Evolutionary conservation across 2,329 filamentous ascomycete species (phyloP).

Genomic region (Cladosporium sp.): DNA sequence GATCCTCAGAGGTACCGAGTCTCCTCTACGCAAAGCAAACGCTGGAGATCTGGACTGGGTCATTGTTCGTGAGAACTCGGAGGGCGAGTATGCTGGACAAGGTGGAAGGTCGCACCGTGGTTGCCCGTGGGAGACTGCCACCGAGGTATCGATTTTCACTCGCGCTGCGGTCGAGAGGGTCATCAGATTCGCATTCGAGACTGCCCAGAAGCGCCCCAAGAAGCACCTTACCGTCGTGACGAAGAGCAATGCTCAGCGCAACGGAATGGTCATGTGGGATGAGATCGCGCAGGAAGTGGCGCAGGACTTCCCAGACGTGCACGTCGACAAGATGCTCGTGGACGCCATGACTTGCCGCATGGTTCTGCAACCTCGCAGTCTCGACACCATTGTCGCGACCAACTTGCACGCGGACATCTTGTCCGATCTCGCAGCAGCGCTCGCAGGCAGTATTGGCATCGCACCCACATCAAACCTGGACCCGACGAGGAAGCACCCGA

Average conservation of each 20-base stretch:
- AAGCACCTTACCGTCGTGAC: conserved; percentile 60
- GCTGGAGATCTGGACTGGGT: conserved; percentile 62
- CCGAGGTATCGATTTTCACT: conserved; percentile 61
- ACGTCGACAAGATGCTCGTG: conserved; percentile 61
- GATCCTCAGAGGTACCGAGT: conserved; percentile 56
- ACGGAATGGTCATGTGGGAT: conserved; percentile 66
- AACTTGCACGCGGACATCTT: conserved; percentile 63
- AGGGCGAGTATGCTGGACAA: conserved; percentile 63
- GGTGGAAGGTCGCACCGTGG: conserved; percentile 58
- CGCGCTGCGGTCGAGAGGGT: conserved; percentile 55
- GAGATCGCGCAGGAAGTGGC: conserved; percentile 54
- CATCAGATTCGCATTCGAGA: conserved; percentile 60
- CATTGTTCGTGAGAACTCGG: conserved; percentile 62
- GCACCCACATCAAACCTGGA: conserved; percentile 67
- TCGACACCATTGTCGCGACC: conserved; percentile 61
- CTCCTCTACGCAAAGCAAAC: conserved; percentile 50
- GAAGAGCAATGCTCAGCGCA: conserved; percentile 61
- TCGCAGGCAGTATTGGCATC: conserved; percentile 68
- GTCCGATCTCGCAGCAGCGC: conserved; percentile 64
- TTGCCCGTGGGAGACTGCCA: conserved; percentile 56
- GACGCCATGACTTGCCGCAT: conserved; percentile 63
- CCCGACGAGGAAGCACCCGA: conserved; percentile 55
- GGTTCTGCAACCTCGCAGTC: conserved; percentile 54
- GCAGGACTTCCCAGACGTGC: conserved; percentile 56
- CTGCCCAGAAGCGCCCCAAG: conserved; percentile 51